Conservation (phyloP, 345 rosid species). For the Viola odorata region DNA sequence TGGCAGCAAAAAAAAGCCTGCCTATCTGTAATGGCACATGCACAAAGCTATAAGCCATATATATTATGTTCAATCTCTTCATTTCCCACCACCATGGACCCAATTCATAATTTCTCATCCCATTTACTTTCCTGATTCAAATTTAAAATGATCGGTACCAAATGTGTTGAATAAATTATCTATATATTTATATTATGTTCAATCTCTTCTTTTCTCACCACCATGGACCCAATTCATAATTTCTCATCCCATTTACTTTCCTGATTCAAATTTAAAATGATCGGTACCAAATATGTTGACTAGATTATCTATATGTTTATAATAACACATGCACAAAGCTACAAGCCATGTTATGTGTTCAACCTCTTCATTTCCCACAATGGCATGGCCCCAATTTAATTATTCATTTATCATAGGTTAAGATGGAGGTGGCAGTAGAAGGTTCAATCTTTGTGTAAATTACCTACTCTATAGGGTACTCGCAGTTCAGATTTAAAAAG, state of each 20-base stretch:
- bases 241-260: background rate
- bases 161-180: background rate
- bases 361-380: background rate
- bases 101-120: background rate
- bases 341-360: background rate
- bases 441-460: too few relatives aligned
- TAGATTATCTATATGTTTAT: background rate
- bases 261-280: background rate
- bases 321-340: conserved; percentile 28
- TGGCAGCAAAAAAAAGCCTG: conserved; percentile 43
- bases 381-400: too few relatives aligned
- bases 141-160: background rate
- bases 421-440: too few relatives aligned
- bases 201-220: background rate
- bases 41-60: conserved; percentile 1
- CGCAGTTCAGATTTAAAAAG: too few relatives aligned
- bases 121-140: background rate
- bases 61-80: conserved; percentile 2
- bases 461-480: too few relatives aligned
- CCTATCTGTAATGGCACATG: conserved; percentile 42
- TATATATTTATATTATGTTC: too few relatives aligned
- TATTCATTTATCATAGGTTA: too few relatives aligned
- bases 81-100: too few relatives aligned
- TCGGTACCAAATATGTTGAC: background rate
- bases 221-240: background rate